phyloP scores from a whole-genome alignment of 225 moss, liverwort and hornwort genomes.

The Marchantia paleacea region DNA sequence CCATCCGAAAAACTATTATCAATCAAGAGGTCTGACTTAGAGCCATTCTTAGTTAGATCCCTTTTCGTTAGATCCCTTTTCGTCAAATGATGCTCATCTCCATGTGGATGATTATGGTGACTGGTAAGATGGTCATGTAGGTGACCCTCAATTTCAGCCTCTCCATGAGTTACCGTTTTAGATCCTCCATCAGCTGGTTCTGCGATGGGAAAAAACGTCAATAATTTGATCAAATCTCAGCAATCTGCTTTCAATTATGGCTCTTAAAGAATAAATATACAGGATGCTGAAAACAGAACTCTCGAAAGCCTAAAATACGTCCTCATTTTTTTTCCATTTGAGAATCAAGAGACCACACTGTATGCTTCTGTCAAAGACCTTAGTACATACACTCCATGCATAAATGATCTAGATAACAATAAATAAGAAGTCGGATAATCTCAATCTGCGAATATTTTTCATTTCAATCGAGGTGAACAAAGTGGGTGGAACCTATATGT shows the following conservation, averaged over 20 bases:
- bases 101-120: slow-evolving; percentile 19
- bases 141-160: slow-evolving; percentile 41
- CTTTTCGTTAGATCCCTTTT: slow-evolving; percentile 48
- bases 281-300: too few relatives aligned
- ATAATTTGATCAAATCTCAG: too few relatives aligned
- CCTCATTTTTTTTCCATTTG: too few relatives aligned
- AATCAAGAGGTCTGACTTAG: slow-evolving; percentile 51
- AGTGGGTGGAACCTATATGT: slow-evolving; percentile 63
- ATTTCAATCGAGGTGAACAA: background rate
- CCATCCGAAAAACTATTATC: slow-evolving; percentile 28
- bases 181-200: slow-evolving; percentile 89
- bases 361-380: too few relatives aligned
- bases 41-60: slow-evolving; percentile 56
- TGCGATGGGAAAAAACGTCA: slow-evolving; percentile 19
- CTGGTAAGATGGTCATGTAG: background rate
- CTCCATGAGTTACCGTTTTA: slow-evolving; percentile 50
- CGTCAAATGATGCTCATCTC: slow-evolving; percentile 26
- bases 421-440: too few relatives aligned
- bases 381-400: too few relatives aligned
- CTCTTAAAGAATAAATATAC: too few relatives aligned
- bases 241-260: too few relatives aligned
- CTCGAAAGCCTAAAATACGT: too few relatives aligned
- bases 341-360: too few relatives aligned
- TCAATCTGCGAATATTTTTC: too few relatives aligned
- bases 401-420: too few relatives aligned